Conservation (phyloP, 805 yeast species). For the Sungouiella thailandica region DNA sequence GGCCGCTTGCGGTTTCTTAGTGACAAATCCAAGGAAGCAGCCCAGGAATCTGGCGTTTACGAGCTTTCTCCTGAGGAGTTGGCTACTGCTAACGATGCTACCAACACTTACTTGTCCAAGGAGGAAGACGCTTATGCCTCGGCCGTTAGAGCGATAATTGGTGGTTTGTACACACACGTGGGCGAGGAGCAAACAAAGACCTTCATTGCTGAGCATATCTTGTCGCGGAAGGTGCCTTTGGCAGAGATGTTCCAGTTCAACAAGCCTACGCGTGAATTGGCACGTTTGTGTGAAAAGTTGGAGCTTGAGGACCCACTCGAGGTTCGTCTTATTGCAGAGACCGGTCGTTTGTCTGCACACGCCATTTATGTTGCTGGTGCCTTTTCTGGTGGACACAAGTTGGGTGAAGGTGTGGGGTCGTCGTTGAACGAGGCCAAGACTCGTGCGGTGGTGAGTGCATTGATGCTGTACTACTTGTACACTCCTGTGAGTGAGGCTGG, state of each 20-base stretch:
- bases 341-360: slow-evolving; percentile 80
- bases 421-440: slow-evolving; percentile 88
- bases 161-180: slow-evolving; percentile 72
- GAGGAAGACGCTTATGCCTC: slow-evolving; percentile 51
- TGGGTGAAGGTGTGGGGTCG: slow-evolving; percentile 94
- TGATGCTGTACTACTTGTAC: slow-evolving; percentile 89
- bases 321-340: slow-evolving; percentile 76
- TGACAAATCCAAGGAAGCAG: slow-evolving; percentile 23
- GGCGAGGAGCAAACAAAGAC: slow-evolving; percentile 60
- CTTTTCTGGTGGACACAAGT: slow-evolving; percentile 72
- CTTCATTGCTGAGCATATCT: slow-evolving; percentile 69
- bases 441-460: slow-evolving; percentile 85
- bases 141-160: slow-evolving; percentile 77
- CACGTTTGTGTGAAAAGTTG: slow-evolving; percentile 71
- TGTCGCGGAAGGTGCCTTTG: slow-evolving; percentile 79
- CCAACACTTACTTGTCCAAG: slow-evolving; percentile 26
- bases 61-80: slow-evolving; percentile 27
- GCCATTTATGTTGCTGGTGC: slow-evolving; percentile 92
- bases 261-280: slow-evolving; percentile 81
- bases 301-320: slow-evolving; percentile 70
- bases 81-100: slow-evolving; percentile 8
- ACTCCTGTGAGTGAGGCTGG: slow-evolving; percentile 58
- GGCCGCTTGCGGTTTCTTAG: slow-evolving; percentile 61
- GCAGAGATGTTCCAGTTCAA: slow-evolving; percentile 71
- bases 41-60: slow-evolving; percentile 48